Conservation (phyloP, 2,329 filamentous ascomycete genomes). For the Cadophora malorum region DNA sequence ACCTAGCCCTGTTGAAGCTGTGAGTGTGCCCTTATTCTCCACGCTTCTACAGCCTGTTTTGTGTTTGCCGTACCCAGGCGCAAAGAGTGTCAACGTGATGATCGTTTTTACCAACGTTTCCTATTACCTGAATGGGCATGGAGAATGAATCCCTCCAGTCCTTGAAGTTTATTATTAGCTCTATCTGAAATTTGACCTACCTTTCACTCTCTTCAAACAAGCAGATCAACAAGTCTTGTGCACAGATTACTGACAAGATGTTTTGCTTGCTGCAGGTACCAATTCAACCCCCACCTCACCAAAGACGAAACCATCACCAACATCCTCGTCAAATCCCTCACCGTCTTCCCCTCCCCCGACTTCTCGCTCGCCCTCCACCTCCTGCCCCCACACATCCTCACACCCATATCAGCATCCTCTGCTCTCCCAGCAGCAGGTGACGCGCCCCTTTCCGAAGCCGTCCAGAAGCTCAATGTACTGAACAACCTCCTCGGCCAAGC, state of each 20-base stretch:
- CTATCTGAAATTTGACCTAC: constrained; percentile 66
- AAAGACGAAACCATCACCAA: constrained; percentile 98
- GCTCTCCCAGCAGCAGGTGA: constrained; percentile 64
- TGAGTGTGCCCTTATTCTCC: constrained; percentile 60
- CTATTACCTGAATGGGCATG: constrained; percentile 88
- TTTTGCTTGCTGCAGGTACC: constrained; percentile 70
- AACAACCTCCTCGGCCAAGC: constrained; percentile 85
- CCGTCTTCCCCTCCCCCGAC: constrained; percentile 94
- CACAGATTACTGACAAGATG: constrained; percentile 1
- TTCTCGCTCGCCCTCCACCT: constrained; percentile 95
- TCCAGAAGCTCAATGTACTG: constrained; percentile 70
- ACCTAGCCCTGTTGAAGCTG: constrained; percentile 95
- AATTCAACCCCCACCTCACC: constrained; percentile 98
- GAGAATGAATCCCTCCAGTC: constrained; percentile 61
- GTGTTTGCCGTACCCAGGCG: constrained; percentile 24
- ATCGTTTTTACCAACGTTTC: constrained; percentile 81
- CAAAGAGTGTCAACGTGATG: constrained; percentile 64
- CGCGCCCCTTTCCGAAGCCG: constrained; percentile 79
- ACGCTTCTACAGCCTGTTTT: constrained; percentile 20
- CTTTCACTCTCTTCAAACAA: constrained; percentile 1
- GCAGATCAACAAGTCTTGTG: not conserved
- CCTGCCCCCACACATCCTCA: constrained; percentile 82
- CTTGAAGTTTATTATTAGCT: constrained; percentile 78
- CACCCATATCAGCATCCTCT: constrained; percentile 58
- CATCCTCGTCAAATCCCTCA: constrained; percentile 97